These are phyloP conservation scores for Heliocybe sulcata DNA, from an alignment of 1,284 basidiomycete genomes.

Conservation along the genomic window DNA sequence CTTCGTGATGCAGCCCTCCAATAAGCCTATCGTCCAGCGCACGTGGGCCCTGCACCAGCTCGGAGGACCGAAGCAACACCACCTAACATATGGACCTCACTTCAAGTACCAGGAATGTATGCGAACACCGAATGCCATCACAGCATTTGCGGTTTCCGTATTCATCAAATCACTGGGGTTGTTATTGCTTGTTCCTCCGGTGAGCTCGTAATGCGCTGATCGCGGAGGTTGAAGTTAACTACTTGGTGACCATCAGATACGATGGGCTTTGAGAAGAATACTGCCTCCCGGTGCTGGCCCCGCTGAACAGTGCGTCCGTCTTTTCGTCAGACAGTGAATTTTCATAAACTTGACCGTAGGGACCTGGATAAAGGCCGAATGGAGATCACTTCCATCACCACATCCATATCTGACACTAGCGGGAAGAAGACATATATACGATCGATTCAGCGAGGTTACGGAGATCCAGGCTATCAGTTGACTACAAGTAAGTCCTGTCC, in stretches of 20 bases:
- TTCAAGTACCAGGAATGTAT: constrained; percentile 76
- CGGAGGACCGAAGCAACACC: constrained; percentile 13
- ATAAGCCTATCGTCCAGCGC: constrained; percentile 69
- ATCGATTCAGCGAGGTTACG: constrained; percentile 50
- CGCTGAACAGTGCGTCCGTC: background rate
- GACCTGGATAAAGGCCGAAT: constrained; percentile 50
- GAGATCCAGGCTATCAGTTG: constrained; percentile 74
- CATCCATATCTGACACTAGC: constrained; percentile 30
- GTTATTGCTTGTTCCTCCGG: constrained; percentile 30
- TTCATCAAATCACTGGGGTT: constrained; percentile 27
- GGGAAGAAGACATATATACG: constrained; percentile 48
- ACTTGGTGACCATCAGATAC: constrained; percentile 29
- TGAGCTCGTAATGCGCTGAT: constrained; percentile 16
- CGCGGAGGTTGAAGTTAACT: background rate
- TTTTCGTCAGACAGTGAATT: background rate
- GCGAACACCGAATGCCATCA: constrained; percentile 31
- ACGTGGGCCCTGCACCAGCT: constrained; percentile 68
- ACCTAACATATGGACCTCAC: constrained; percentile 46
- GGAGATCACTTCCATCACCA: constrained; percentile 49
- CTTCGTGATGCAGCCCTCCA: constrained; percentile 57
- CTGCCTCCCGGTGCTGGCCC: constrained; percentile 23
- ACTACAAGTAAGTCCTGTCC: constrained; percentile 46
- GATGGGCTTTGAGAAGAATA: constrained; percentile 47
- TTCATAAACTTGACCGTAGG: constrained; percentile 24
- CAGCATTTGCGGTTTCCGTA: constrained; percentile 35